These are phyloP conservation scores for Mortierella claussenii DNA, from an alignment of 192 early-diverging fungal species.

Conservation along the genomic window DNA sequence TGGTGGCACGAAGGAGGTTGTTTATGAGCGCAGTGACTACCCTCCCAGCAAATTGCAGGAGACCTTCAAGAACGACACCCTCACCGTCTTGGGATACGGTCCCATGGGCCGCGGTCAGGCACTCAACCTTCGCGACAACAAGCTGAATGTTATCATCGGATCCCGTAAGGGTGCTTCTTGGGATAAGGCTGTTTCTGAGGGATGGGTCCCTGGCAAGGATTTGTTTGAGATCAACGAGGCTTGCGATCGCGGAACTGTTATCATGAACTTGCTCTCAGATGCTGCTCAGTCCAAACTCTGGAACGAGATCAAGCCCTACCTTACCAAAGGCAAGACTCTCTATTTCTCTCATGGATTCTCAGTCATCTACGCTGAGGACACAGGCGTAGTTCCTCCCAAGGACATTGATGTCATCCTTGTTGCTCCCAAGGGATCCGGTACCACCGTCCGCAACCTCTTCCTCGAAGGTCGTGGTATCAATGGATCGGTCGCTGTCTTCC, in stretches of 20 bases:
- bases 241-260: slow-evolving; percentile 88
- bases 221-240: slow-evolving; percentile 96
- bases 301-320: slow-evolving; percentile 86
- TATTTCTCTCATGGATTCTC: slow-evolving; percentile 99
- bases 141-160: slow-evolving; percentile 96
- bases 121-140: slow-evolving; percentile 96
- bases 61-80: slow-evolving; percentile 95
- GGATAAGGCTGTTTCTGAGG: slow-evolving; percentile 92
- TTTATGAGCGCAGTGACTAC: slow-evolving; percentile 95
- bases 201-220: slow-evolving; percentile 96
- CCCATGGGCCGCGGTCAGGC: slow-evolving; percentile 96
- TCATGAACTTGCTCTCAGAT: slow-evolving; percentile 97
- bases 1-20: slow-evolving; percentile 90
- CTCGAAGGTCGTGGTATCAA: slow-evolving; percentile 98
- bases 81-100: slow-evolving; percentile 94
- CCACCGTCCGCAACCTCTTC: slow-evolving; percentile 96
- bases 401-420: slow-evolving; percentile 97
- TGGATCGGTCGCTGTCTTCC: slow-evolving; percentile 94
- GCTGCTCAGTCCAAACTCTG: slow-evolving; percentile 95
- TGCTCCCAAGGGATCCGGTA: slow-evolving; percentile 95
- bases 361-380: slow-evolving; percentile 93
- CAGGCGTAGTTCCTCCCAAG: slow-evolving; percentile 88
- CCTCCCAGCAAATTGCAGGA: slow-evolving; percentile 92
- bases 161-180: slow-evolving; percentile 92
- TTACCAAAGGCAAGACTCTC: slow-evolving; percentile 97